phyloP scores from a whole-genome alignment of 148 eudicot genomes.

The Persicaria tinctoria region DNA sequence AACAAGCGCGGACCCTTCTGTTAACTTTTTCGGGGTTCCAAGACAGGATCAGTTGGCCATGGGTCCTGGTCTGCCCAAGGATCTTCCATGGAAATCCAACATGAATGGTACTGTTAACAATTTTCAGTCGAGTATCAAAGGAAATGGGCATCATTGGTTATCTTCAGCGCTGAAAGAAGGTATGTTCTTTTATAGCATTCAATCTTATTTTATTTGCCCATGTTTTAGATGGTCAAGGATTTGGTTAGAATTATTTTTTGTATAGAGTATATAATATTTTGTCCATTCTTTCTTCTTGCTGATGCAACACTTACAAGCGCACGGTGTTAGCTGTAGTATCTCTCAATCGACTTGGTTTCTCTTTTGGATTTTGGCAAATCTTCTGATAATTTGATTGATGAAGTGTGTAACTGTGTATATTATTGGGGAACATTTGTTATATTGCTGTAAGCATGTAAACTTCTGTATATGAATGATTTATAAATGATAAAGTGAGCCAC shows the following conservation, averaged over 20 bases:
- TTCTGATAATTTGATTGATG: too few relatives aligned
- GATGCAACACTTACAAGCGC: too few relatives aligned
- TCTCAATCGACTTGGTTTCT: too few relatives aligned
- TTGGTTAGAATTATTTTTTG: too few relatives aligned
- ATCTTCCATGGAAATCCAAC: constrained; percentile 20
- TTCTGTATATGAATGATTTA: background rate
- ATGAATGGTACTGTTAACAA: constrained; percentile 26
- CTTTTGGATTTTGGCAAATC: too few relatives aligned
- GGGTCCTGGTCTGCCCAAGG: background rate
- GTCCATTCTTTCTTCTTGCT: too few relatives aligned
- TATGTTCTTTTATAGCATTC: constrained; percentile 14
- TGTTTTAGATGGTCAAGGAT: too few relatives aligned
- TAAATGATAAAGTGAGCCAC: too few relatives aligned
- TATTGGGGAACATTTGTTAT: background rate
- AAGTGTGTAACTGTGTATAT: too few relatives aligned
- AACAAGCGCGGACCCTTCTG: constrained; percentile 19
- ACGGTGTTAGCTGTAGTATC: too few relatives aligned
- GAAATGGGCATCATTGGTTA: constrained; percentile 38
- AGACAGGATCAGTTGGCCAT: background rate
- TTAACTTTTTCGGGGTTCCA: constrained; percentile 24
- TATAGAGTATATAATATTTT: too few relatives aligned
- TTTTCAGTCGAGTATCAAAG: constrained; percentile 24
- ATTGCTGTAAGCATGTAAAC: background rate
- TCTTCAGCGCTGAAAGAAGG: constrained; percentile 44
- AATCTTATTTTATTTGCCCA: background rate